Base-by-base conservation (phyloP, 805 yeast species). In the Clavispora fructus region DNA sequence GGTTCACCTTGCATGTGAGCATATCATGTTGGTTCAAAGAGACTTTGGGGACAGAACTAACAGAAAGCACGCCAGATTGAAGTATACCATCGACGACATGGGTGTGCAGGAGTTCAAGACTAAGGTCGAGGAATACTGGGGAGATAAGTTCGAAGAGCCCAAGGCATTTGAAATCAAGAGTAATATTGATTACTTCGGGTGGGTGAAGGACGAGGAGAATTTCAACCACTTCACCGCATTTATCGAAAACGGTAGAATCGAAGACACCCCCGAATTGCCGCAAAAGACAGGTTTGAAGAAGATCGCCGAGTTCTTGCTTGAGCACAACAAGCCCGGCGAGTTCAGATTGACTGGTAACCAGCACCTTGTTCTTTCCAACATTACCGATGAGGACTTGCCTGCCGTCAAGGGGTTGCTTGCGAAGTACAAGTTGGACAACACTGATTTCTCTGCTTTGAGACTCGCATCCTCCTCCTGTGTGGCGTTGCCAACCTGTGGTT, bases 401-500 rank as follows among this genome's bases (percentile, higher is more conserved):
- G 67, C 66, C 26, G 71, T 91, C 53, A 88, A 89, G 67, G 65
- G 66, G 27, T 57, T 89, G 29, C 69, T 92, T 69, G 77, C 78
- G 35, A 68, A 85, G 62, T 87, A 85, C 69, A 87, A 85, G 65
- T 77, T 92, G 53, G 96, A 89, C 64, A 90, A 89, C 70, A 76
- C 90, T 43, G 78, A 82, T 54, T 86, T 83, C 68, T 83, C 95
- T 46, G 95, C 86, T 4, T 74, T 92, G 60, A 82, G 98, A 66
- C 76, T 89, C 48, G 85, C 96, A 9, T 88, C 97, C 7, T 90
- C 96, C 25, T 95, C 98, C 0, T 92, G 98, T 79, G 98, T 92
- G 48, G 97, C 97, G 2, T 83, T 92, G 79, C 98, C 98, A 56
- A 92, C 98, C 1, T 92, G 98, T 80, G 98, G 98, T 56, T 79